A percentile compares a stretch with the other conserved stretches of the same genome.
phyloP scores from a whole-genome alignment of 805 yeast genomes.

The Blastobotrys terrestris region DNA sequence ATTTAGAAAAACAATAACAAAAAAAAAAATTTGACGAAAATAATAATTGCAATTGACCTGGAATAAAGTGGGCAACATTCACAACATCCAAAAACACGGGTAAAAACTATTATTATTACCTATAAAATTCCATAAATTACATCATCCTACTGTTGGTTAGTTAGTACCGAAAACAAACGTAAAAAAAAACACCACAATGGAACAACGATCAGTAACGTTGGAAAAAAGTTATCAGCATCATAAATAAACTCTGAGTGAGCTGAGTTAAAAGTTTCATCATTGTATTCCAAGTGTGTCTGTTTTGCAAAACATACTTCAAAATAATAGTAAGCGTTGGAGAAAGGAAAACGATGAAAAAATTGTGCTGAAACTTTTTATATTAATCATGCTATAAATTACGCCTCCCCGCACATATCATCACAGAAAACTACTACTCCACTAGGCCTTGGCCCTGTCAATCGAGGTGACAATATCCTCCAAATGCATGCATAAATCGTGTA shows the following conservation, averaged over 20 bases:
- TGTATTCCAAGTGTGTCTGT: conserved; percentile 1
- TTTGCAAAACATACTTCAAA: not conserved
- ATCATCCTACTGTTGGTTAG: not conserved
- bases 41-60: too few relatives aligned
- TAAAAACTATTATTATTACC: too few relatives aligned
- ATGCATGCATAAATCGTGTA: conserved; percentile 16
- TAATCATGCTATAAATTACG: not conserved
- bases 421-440: too few relatives aligned
- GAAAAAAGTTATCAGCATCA: conserved; percentile 19
- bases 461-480: conserved; percentile 20
- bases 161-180: not conserved
- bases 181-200: not conserved
- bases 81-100: too few relatives aligned
- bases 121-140: not conserved
- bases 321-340: conserved; percentile 3
- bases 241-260: conserved; percentile 25
- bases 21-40: too few relatives aligned
- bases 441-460: conserved; percentile 3
- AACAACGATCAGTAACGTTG: conserved; percentile 14
- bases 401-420: not conserved
- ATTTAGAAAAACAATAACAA: too few relatives aligned
- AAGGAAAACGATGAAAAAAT: conserved; percentile 2
- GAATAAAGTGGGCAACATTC: too few relatives aligned
- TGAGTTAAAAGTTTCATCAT: conserved; percentile 24
- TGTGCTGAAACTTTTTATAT: conserved; percentile 1